Evolutionary conservation across 148 eudicot species (phyloP).

Genomic region (Linanthus parryae): DNA sequence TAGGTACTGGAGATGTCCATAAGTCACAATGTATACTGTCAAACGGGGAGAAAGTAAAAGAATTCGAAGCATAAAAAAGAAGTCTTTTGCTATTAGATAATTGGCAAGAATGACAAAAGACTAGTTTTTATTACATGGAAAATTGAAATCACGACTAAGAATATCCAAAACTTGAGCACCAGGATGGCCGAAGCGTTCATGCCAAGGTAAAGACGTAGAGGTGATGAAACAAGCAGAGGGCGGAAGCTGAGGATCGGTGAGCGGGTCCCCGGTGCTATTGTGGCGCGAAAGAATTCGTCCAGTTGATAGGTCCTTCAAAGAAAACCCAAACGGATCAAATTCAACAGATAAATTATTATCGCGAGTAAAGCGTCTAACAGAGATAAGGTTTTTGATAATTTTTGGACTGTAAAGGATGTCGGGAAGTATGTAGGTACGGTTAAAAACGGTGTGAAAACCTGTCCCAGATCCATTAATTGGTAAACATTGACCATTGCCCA

Average conservation of each 20-base stretch:
- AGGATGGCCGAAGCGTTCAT: conserved; percentile 1
- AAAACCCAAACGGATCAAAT: too few relatives aligned
- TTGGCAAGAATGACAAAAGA: background rate
- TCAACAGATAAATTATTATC: too few relatives aligned
- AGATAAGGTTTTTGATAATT: background rate
- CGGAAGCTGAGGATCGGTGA: background rate
- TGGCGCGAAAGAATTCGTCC: background rate
- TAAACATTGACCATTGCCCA: too few relatives aligned
- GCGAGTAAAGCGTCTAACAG: background rate
- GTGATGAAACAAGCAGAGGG: too few relatives aligned
- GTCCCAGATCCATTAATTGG: too few relatives aligned
- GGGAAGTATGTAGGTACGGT: too few relatives aligned
- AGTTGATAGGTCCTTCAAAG: too few relatives aligned
- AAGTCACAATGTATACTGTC: conserved; percentile 3
- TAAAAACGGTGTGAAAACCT: too few relatives aligned
- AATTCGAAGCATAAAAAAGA: background rate
- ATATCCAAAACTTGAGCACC: background rate
- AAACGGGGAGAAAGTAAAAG: background rate
- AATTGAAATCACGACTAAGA: background rate
- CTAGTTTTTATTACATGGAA: conserved; percentile 1
- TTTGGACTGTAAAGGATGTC: background rate
- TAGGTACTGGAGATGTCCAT: background rate
- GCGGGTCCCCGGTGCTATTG: background rate
- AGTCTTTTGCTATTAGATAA: background rate
- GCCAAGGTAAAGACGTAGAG: background rate